phyloP scores from a whole-genome alignment of 2,329 filamentous ascomycete species.

The Alternaria ventricosa region DNA sequence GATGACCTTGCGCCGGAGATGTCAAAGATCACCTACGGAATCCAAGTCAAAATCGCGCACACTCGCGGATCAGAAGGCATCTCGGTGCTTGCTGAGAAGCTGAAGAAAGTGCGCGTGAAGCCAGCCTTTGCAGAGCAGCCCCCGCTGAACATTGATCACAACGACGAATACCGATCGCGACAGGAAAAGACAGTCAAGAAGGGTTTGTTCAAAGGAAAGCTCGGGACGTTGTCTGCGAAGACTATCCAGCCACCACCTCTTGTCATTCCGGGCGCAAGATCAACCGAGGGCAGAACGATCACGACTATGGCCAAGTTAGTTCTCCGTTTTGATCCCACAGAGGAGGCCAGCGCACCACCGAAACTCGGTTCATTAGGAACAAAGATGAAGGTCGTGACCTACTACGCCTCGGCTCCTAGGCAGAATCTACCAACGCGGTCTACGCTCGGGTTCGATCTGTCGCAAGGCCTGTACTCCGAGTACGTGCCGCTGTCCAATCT shows the following conservation, averaged over 20 bases:
- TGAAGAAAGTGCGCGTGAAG: conserved; percentile 65
- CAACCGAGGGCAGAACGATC: conserved; percentile 50
- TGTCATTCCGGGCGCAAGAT: conserved; percentile 53
- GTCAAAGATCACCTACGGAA: conserved; percentile 64
- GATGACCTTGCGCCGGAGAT: conserved; percentile 70
- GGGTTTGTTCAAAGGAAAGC: conserved; percentile 64
- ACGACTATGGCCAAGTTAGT: conserved; percentile 63
- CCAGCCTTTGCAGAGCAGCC: conserved; percentile 66
- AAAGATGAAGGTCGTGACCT: conserved; percentile 65
- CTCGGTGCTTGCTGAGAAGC: conserved; percentile 57
- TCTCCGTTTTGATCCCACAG: conserved; percentile 66
- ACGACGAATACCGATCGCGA: conserved; percentile 60
- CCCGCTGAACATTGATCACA: conserved; percentile 59
- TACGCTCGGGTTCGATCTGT: conserved; percentile 52
- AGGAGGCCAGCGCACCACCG: conserved; percentile 59
- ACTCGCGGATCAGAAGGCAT: conserved; percentile 47
- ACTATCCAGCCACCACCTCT: conserved; percentile 65
- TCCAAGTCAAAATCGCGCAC: conserved; percentile 58
- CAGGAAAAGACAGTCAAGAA: conserved; percentile 67
- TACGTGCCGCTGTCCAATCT: conserved; percentile 61
- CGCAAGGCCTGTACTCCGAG: conserved; percentile 61
- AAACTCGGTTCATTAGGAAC: conserved; percentile 59
- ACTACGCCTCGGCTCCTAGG: conserved; percentile 61
- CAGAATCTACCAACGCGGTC: conserved; percentile 56
- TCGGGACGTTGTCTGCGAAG: conserved; percentile 64